Percentiles rank a stretch among this genome's conserved stretches.
These are phyloP conservation scores for Mallotus repandus DNA, from an alignment of 441 rosid species.

Conservation along the genomic window DNA sequence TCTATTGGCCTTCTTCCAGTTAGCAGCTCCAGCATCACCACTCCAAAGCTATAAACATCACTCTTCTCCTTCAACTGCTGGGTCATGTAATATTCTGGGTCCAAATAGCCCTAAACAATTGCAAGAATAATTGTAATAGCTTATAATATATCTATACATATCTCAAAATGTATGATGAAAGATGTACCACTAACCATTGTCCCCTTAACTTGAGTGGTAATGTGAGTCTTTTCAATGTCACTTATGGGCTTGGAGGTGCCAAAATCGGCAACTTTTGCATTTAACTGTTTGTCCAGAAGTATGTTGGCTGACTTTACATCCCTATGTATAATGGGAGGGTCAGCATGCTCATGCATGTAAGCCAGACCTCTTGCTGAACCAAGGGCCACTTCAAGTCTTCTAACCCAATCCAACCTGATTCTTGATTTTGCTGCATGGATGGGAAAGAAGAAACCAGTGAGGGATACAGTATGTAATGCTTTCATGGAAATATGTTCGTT, in stretches of 20 bases:
- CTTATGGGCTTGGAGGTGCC: conserved; percentile 71
- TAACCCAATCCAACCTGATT: conserved; percentile 64
- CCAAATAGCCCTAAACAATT: conserved; percentile 60
- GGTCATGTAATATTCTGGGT: conserved; percentile 89
- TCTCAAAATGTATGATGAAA: no score
- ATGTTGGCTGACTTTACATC: conserved; percentile 78
- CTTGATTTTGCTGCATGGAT: conserved; percentile 57
- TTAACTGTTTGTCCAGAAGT: conserved; percentile 59
- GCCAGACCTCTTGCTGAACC: conserved; percentile 73
- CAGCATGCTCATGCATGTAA: conserved; percentile 77
- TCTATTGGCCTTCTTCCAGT: conserved; percentile 64
- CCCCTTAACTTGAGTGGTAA: conserved; percentile 82
- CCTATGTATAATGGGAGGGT: conserved; percentile 81
- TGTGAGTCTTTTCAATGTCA: conserved; percentile 48
- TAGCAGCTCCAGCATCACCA: conserved; percentile 66
- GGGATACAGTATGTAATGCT: no score
- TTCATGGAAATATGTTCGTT: no score
- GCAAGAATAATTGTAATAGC: background rate
- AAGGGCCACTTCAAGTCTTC: conserved; percentile 65
- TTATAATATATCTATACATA: background rate
- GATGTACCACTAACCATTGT: conserved; percentile 62
- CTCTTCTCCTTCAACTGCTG: conserved; percentile 88
- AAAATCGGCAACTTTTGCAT: conserved; percentile 79
- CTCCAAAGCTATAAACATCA: conserved; percentile 87
- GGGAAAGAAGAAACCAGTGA: background rate